Evolutionary conservation across 257 asterid genomes (phyloP), one percentile per base, ranked within the genome.

Genomic region (Parsonsia alboflavescens): DNA sequence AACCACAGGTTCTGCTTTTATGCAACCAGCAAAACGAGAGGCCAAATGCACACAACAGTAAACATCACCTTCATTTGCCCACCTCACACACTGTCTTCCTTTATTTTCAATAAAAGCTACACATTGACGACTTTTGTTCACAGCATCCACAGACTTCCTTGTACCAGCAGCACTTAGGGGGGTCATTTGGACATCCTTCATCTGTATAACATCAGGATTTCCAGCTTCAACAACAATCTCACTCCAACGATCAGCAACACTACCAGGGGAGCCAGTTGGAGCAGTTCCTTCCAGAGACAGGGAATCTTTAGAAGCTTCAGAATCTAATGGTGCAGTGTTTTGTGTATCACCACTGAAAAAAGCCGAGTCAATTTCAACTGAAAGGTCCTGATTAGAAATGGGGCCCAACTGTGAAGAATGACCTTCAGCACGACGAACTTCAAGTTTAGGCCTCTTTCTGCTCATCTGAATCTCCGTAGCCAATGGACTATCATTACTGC

Each of bases 1-100:
- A 74, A 80, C 75, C 16, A 75, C 65, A 73, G 81, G 70, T 84
- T 88, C 96, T 41, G 82, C 77, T 86, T 85, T 94, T 58, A 94
- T 77, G 78, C 71, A 87, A 26, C 88, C 78, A 57, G 80, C 68
- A 78, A 87, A 89, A 67, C 93, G 96, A 65, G 93, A 84, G 48
- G 93, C 87, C 82, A 92, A 81, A 88, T 95, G 99, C 76, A 95
- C 98, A 79, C 99, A 95, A 72, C 99, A 95, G 81, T 90, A 95
- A 64, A 87, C 84, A 73, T 90, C 96, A 50, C 97, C 98, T 71
- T 95, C 99, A 75, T 81, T 92, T 68, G 96, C 99, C 85, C 88
- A 90, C 76, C 99, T 86, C 82, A 92, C 96, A 61, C 99, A 95
- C 81, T 88, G 96, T 87, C 99, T 88, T 80, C 97, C 96, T 84